Conservation (phyloP, 345 rosid species). For the Camelina hispida region DNA sequence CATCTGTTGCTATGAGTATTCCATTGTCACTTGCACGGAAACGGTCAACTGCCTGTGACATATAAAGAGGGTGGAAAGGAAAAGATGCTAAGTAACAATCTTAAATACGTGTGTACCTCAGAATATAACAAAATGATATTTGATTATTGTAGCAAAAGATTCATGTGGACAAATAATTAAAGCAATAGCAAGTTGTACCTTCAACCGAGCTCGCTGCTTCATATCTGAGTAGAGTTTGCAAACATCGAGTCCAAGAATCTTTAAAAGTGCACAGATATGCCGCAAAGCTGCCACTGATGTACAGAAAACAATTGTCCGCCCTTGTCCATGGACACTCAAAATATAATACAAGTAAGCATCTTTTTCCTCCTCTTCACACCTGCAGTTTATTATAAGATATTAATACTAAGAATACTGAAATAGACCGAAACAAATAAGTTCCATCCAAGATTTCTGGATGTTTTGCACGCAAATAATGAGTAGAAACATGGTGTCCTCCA, state of each 20-base stretch:
- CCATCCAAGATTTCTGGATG: slow-evolving; percentile 13
- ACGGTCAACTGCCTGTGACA: slow-evolving; percentile 79
- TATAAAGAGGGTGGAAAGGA: slow-evolving; percentile 25
- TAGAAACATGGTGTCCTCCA: slow-evolving; percentile 17
- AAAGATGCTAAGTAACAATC: slow-evolving; percentile 31
- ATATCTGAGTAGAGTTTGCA: slow-evolving; percentile 87
- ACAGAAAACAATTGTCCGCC: slow-evolving; percentile 92
- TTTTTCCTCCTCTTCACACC: slow-evolving; percentile 92
- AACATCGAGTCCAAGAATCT: slow-evolving; percentile 74
- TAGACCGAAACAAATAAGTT: slow-evolving; percentile 25
- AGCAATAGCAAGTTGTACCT: slow-evolving; percentile 52
- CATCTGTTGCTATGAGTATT: slow-evolving; percentile 91
- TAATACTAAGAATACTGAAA: slow-evolving; percentile 28
- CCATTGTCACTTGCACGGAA: slow-evolving; percentile 82
- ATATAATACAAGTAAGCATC: slow-evolving; percentile 85
- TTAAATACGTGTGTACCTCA: slow-evolving; percentile 16
- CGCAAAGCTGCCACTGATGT: slow-evolving; percentile 96
- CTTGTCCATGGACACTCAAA: slow-evolving; percentile 91
- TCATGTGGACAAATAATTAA: neutral
- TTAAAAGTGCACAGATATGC: slow-evolving; percentile 74
- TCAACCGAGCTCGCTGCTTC: slow-evolving; percentile 96
- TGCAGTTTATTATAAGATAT: slow-evolving; percentile 45
- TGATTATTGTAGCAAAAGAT: slow-evolving; percentile 23
- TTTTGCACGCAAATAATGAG: slow-evolving; percentile 23
- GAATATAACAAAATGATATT: slow-evolving; percentile 4